Evolutionary conservation across 73 alveolate species (phyloP).

Genomic region (Tetrahymena elliotti): DNA sequence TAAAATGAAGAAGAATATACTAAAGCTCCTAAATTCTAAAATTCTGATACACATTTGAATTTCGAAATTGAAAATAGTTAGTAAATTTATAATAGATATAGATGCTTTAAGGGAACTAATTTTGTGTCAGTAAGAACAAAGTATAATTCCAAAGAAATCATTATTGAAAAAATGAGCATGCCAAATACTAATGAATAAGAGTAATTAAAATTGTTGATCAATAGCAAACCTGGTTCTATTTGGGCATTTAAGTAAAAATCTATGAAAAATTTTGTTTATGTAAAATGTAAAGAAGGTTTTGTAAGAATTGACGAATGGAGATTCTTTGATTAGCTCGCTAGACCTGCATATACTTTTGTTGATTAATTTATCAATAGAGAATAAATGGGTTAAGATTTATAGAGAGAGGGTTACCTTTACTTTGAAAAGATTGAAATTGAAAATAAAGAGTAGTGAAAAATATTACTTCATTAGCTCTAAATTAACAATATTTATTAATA

Average conservation of each 20-base stretch:
- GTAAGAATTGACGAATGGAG: neutral
- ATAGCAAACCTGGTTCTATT: neutral
- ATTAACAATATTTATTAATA: no score
- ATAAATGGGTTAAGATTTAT: neutral
- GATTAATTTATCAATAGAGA: neutral
- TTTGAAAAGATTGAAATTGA: neutral
- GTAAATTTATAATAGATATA: neutral
- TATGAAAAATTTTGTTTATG: neutral
- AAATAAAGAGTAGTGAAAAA: neutral
- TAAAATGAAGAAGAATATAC: neutral
- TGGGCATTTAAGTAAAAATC: neutral
- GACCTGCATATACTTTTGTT: neutral
- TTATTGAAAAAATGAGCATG: neutral
- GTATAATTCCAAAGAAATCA: neutral
- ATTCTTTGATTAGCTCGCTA: neutral
- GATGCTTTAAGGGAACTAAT: neutral
- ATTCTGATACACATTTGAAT: neutral
- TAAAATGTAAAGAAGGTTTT: neutral
- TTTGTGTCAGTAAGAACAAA: neutral
- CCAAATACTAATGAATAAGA: neutral
- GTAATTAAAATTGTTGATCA: neutral
- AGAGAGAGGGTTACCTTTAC: neutral
- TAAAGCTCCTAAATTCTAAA: neutral
- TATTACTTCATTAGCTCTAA: neutral
- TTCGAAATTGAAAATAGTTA: neutral